phyloP scores from a whole-genome alignment of 129 eudicot genomes.

The Ambrosia artemisiifolia region DNA sequence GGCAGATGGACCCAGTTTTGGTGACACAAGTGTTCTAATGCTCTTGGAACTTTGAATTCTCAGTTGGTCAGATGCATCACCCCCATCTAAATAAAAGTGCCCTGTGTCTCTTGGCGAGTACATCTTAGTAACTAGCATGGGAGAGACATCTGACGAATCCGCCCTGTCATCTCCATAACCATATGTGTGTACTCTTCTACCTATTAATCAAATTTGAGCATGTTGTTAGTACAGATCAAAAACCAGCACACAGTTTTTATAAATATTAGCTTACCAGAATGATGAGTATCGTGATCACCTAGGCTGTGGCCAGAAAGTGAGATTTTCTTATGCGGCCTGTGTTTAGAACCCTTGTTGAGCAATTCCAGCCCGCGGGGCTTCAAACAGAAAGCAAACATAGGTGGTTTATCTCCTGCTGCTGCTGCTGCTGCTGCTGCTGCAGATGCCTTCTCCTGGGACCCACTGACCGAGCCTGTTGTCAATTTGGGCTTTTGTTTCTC shows the following conservation, averaged over 20 bases:
- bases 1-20: slow-evolving; percentile 23
- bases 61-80: slow-evolving; percentile 49
- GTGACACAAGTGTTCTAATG: slow-evolving; percentile 37
- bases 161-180: slow-evolving; percentile 58
- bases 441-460: slow-evolving; percentile 56
- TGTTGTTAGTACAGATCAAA: background rate
- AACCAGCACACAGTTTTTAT: background rate
- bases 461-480: slow-evolving; percentile 32
- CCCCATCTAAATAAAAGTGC: slow-evolving; percentile 40
- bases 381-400: slow-evolving; percentile 90
- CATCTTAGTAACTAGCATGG: slow-evolving; percentile 29
- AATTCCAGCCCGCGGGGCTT: slow-evolving; percentile 81
- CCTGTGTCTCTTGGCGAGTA: slow-evolving; percentile 57
- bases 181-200: slow-evolving; percentile 54
- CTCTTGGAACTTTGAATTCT: slow-evolving; percentile 50
- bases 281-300: slow-evolving; percentile 59
- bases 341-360: slow-evolving; percentile 77
- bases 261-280: slow-evolving; percentile 39
- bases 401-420: slow-evolving; percentile 82
- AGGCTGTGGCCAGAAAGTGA: slow-evolving; percentile 57
- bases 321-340: slow-evolving; percentile 74
- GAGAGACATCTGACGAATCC: slow-evolving; percentile 62
- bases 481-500: slow-evolving; percentile 46
- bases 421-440: slow-evolving; percentile 40
- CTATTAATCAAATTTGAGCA: slow-evolving; percentile 38